Conservation (phyloP, 164 flowering plant species). For the Dillenia turbinata region DNA sequence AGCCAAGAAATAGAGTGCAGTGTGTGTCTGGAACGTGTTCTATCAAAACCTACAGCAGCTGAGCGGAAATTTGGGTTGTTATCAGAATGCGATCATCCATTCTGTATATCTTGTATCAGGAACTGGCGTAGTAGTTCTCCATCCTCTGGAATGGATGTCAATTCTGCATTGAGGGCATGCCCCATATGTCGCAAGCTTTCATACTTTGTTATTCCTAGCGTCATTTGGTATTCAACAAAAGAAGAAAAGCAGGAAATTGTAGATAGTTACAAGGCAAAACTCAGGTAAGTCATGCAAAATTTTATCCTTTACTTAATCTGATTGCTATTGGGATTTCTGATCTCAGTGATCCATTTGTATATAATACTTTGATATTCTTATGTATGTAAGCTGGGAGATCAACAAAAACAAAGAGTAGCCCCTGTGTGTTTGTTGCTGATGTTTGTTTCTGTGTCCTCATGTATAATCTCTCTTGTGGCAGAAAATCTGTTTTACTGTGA, state of each 20-base stretch:
- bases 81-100: constrained; percentile 97
- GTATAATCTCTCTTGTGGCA: no score
- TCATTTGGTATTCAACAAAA: constrained; percentile 74
- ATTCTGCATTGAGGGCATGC: constrained; percentile 79
- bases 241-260: constrained; percentile 87
- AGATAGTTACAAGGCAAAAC: constrained; percentile 75
- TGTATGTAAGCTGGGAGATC: no score
- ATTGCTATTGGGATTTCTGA: no score
- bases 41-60: constrained; percentile 73
- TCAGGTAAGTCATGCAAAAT: constrained; percentile 42
- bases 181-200: constrained; percentile 96
- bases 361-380: no score
- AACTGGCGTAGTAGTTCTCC: constrained; percentile 92
- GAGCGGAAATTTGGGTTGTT: constrained; percentile 93
- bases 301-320: no score
- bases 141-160: constrained; percentile 84
- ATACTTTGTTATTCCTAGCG: constrained; percentile 95
- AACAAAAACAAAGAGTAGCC: no score
- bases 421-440: no score
- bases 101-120: constrained; percentile 90
- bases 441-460: no score
- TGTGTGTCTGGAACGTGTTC: constrained; percentile 91
- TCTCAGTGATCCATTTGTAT: no score
- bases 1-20: constrained; percentile 97
- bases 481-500: no score